Conservation (phyloP, 2,329 filamentous ascomycete species). For the Claviceps spartinae region DNA sequence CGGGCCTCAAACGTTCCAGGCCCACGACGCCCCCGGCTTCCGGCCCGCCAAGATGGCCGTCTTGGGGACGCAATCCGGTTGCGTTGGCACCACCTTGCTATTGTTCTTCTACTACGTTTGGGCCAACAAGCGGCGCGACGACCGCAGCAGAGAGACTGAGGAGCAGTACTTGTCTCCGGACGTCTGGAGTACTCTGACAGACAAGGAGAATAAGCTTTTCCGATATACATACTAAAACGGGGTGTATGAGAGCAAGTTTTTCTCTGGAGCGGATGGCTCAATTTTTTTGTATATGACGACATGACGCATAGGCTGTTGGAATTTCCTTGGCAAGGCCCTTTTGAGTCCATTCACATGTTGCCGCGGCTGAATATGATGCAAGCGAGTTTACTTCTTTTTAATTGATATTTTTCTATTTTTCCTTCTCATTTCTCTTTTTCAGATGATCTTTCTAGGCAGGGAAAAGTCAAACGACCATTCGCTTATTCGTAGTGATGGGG, state of each 20-base stretch:
- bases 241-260: background rate
- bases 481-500: no score
- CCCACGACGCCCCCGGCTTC: constrained; percentile 36
- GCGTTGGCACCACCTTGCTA: constrained; percentile 25
- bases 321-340: background rate
- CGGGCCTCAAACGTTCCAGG: constrained; percentile 42
- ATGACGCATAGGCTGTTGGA: background rate
- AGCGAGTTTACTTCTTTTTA: background rate
- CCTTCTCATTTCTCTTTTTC: no score
- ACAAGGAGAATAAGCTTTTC: constrained; percentile 43
- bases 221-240: constrained; percentile 32
- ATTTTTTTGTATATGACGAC: background rate
- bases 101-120: constrained; percentile 37
- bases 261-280: background rate
- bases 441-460: no score
- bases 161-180: constrained; percentile 27
- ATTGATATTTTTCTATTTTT: background rate
- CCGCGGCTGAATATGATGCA: no score
- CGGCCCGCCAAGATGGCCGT: constrained; percentile 41
- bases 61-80: constrained; percentile 34
- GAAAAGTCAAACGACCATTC: no score
- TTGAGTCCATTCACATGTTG: no score
- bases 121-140: constrained; percentile 29
- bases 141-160: constrained; percentile 20
- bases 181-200: constrained; percentile 37